Base-by-base conservation (phyloP, 441 rosid genomes). In the Mallotus repandus region DNA sequence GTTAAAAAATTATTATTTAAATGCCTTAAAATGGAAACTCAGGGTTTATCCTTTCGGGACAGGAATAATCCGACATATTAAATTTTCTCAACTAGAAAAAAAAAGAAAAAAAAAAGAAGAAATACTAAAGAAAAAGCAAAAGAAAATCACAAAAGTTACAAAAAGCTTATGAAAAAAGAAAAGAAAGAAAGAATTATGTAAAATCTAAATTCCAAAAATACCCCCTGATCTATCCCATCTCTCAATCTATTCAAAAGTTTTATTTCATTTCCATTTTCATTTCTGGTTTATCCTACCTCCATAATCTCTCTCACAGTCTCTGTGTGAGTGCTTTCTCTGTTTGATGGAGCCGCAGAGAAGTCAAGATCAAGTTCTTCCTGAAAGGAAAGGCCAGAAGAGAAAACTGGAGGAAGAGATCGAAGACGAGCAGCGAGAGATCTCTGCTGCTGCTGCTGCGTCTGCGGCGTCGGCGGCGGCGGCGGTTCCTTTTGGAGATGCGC, bases 351-450 rank as follows among this genome's bases (percentile, higher is more conserved):
- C 71, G 53, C 88, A 83, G 85, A 81, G 85, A 78, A 81, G 84
- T 77, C 86, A 82, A 61, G 94, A 88, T 73, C 93, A 84, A 71
- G 84, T 84, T 78, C 81, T 84, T 63, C 90, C 85, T 0, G 97
- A 91, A 86, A 88, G 92, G 73, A 96, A 96, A 76, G 97, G 99
- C 64, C 97, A 90, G 72, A 96, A 96, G 85, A 81, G 97, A 70
- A 96, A 96, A 76, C 87, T 96, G 69, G 99, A 93, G 78, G 93
- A 89, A 79, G 96, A 92, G 83, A 83, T 76, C 66, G 68, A 69
- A 10, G 87, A 82, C 60, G 87, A 84, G 72, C 73, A 78, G 58
- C 84, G 56, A 32, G 93, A 89, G 88, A 87, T 86, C 91, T 87
- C 84, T 14, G 63, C 71, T 19, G 60, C 84, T 46, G 56, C 67